These are phyloP conservation scores for Hydnomerulius pinastri DNA, from an alignment of 768 basidiomycete genomes.

Conservation along the genomic window DNA sequence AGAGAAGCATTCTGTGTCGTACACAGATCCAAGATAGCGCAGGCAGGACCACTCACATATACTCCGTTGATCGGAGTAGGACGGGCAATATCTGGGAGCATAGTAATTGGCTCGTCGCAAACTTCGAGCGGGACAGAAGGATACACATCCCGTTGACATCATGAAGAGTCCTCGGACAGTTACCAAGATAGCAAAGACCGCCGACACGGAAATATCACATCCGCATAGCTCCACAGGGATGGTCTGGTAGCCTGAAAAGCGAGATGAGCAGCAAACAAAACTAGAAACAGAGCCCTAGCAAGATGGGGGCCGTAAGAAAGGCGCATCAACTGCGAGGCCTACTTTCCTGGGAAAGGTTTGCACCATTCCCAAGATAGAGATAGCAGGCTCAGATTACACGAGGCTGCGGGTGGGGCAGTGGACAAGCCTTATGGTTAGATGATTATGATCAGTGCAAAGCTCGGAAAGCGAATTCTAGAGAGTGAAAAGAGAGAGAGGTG, in stretches of 20 bases:
- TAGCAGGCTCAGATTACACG: conserved; percentile 10
- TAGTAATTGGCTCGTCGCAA: conserved; percentile 6
- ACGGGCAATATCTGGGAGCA: conserved; percentile 5
- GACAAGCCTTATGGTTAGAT: conserved; percentile 6
- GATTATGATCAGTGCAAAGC: conserved; percentile 14
- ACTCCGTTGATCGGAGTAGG: conserved; percentile 22
- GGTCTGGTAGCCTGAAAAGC: conserved; percentile 18
- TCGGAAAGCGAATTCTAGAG: background rate
- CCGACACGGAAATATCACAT: conserved; percentile 8
- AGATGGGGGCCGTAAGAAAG: conserved; percentile 27
- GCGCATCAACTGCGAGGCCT: conserved; percentile 37
- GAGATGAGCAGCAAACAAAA: conserved; percentile 16
- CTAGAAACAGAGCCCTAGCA: conserved; percentile 9
- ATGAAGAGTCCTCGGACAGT: conserved; percentile 8
- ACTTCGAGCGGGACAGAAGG: background rate
- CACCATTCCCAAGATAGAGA: conserved; percentile 19
- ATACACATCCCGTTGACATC: conserved; percentile 17
- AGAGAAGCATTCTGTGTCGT: conserved; percentile 10
- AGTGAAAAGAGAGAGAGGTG: conserved; percentile 15
- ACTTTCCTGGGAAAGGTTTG: conserved; percentile 14
- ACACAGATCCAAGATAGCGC: conserved; percentile 4
- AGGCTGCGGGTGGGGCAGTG: conserved; percentile 2
- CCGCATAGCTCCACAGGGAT: conserved; percentile 5
- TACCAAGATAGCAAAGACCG: conserved; percentile 14
- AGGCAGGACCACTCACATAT: conserved; percentile 5